Percentiles rank a stretch among this genome's conserved stretches.
These are phyloP conservation scores for Alternaria sp. DNA, from an alignment of 2,329 filamentous ascomycete species.

Conservation along the genomic window DNA sequence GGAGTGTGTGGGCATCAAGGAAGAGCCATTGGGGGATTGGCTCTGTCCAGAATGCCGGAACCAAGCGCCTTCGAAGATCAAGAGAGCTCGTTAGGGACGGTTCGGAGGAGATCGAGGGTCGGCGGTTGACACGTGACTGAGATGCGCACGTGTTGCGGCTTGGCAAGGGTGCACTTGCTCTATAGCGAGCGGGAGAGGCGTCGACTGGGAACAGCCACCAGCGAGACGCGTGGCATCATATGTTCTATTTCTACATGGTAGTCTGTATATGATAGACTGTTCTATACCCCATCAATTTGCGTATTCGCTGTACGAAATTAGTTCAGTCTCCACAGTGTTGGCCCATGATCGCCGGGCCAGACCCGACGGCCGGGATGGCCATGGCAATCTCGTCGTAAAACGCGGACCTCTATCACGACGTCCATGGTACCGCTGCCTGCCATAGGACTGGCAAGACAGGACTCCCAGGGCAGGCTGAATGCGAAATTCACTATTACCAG, in stretches of 20 bases:
- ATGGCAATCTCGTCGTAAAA: slow-evolving; percentile 5
- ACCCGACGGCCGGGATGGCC: slow-evolving; percentile 7
- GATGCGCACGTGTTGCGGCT: slow-evolving; percentile 11
- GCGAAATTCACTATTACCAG: background rate
- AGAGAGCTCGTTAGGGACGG: slow-evolving; percentile 42
- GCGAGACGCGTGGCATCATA: background rate
- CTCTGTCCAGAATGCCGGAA: slow-evolving; percentile 54
- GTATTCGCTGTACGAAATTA: slow-evolving; percentile 5
- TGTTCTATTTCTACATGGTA: background rate
- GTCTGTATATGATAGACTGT: background rate
- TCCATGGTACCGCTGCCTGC: background rate
- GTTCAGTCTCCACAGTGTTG: slow-evolving; percentile 4
- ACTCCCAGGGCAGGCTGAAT: background rate
- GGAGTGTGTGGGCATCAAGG: slow-evolving; percentile 62
- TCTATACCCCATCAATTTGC: slow-evolving; percentile 12
- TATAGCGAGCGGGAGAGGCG: slow-evolving; percentile 23
- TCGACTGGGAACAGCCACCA: slow-evolving; percentile 11
- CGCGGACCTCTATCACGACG: background rate
- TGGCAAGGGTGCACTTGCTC: slow-evolving; percentile 3
- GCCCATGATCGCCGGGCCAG: slow-evolving; percentile 12
- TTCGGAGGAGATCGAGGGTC: background rate
- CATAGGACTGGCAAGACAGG: background rate
- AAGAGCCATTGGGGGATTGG: slow-evolving; percentile 59
- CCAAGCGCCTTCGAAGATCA: slow-evolving; percentile 51
- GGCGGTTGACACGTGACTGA: slow-evolving; percentile 6